Percentiles rank a stretch among this genome's conserved stretches.
Conservation (phyloP, 2,329 filamentous ascomycete genomes). For the Zymoseptoria pseudotritici region DNA sequence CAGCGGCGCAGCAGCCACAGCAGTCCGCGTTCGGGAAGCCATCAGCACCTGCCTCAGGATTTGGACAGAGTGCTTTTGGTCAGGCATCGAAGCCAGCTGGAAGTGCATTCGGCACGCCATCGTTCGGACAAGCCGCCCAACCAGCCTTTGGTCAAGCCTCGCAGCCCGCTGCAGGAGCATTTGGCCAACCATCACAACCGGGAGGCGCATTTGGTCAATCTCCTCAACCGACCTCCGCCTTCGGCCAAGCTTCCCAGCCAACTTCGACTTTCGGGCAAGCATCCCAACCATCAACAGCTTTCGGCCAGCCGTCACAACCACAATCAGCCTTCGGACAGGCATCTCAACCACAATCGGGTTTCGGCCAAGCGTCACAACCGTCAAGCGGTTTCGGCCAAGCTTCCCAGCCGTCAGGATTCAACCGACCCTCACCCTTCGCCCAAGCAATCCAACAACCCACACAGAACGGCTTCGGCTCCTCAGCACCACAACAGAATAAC, state of each 20-base stretch:
- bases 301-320: slow-evolving; percentile 4
- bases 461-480: neutral
- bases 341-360: neutral
- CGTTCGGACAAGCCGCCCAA: slow-evolving; percentile 4
- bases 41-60: slow-evolving; percentile 13
- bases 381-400: slow-evolving; percentile 10
- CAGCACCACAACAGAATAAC: neutral
- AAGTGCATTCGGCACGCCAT: slow-evolving; percentile 17
- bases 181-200: slow-evolving; percentile 10
- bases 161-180: slow-evolving; percentile 13
- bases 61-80: slow-evolving; percentile 16
- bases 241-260: neutral
- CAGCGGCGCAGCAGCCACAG: slow-evolving; percentile 8
- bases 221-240: neutral
- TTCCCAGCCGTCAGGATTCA: slow-evolving; percentile 1
- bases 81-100: slow-evolving; percentile 14
- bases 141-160: slow-evolving; percentile 7
- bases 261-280: neutral
- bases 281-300: neutral
- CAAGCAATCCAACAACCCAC: neutral
- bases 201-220: neutral
- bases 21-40: slow-evolving; percentile 37
- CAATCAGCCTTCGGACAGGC: neutral
- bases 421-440: slow-evolving; percentile 14
- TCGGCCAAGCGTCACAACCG: neutral